Base-by-base conservation (phyloP, 352 stramenopile species). In the Aphanomyces euteiches region DNA sequence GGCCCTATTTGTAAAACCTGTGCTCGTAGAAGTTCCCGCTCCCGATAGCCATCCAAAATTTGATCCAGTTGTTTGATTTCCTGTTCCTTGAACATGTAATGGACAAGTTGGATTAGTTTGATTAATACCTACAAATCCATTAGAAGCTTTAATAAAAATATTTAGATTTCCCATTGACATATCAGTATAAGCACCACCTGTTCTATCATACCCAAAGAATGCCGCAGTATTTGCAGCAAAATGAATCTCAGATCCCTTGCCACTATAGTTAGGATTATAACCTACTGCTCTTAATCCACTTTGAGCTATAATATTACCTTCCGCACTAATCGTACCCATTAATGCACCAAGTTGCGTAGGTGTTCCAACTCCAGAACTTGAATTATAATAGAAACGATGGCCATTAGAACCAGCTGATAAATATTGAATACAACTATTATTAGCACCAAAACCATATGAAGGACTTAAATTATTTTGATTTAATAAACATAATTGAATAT, bases 31-130 rank as follows among this genome's bases (percentile, higher is more conserved):
- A 57, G 6, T n/a, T 12, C 48, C 48, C 8, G 6, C 48, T 6
- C 48, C 17, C 6, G 6, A 19, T 19, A 57, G 5, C 48, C 48
- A 57, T 12, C 48, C 48, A 57, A 57, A 57, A 57, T 6, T n/a
- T 19, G 48, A 6, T 7, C 12, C 48, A 19, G 48, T 57, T 57
- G 12, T 57, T 57, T 57, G 48, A 57, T 57, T 57, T 19, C 6
- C 48, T 19, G 48, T 57, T 57, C 48, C 48, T 19, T 6, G 6
- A 57, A 57, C 48, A 57, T 57, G 48, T 57, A 57, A 57, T 19
- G 48, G 48, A 57, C 48, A 57, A 57, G 48, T 57, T 57, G 48
- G 48, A 57, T n/a, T 57, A 57, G 48, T 57, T 57, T 57, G 48
- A 57, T 57, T 57, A 57, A 57, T 57, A 36, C 48, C 48, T 19